Percentiles rank a stretch among this genome's conserved stretches.
These are phyloP conservation scores for Boletales sp. DNA, from an alignment of 768 basidiomycete species.

Conservation along the genomic window DNA sequence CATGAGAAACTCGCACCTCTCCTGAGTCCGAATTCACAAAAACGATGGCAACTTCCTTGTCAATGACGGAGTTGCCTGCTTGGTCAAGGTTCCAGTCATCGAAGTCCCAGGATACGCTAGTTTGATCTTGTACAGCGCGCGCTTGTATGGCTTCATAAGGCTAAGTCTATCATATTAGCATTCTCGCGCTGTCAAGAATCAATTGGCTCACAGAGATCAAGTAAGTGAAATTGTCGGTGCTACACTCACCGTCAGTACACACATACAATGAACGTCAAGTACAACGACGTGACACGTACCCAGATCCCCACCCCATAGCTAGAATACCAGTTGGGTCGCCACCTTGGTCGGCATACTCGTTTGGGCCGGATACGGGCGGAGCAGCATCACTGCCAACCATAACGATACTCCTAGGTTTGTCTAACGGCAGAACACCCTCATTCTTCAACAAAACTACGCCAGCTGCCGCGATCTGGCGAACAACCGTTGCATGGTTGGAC, in stretches of 20 bases:
- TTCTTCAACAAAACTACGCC: constrained; percentile 73
- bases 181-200: not conserved
- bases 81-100: constrained; percentile 60
- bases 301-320: constrained; percentile 93
- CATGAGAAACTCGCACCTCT: constrained; percentile 41
- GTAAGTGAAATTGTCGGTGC: constrained; percentile 74
- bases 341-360: constrained; percentile 60
- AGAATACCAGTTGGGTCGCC: constrained; percentile 63
- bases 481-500: constrained; percentile 48
- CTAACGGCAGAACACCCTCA: constrained; percentile 52
- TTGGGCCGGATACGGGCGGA: constrained; percentile 64
- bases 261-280: not conserved
- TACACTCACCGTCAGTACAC: constrained; percentile 14
- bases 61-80: constrained; percentile 46
- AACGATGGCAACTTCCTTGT: constrained; percentile 68
- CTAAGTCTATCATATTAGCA: constrained; percentile 23
- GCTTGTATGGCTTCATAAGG: constrained; percentile 80
- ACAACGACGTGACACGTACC: constrained; percentile 30
- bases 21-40: constrained; percentile 84
- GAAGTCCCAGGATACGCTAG: constrained; percentile 67
- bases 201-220: constrained; percentile 57
- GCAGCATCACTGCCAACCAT: constrained; percentile 65
- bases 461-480: constrained; percentile 59
- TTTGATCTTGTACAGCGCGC: constrained; percentile 61
- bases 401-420: constrained; percentile 54